phyloP scores from a whole-genome alignment of 169 alveolate species.

The Plasmodium chabaudi region DNA sequence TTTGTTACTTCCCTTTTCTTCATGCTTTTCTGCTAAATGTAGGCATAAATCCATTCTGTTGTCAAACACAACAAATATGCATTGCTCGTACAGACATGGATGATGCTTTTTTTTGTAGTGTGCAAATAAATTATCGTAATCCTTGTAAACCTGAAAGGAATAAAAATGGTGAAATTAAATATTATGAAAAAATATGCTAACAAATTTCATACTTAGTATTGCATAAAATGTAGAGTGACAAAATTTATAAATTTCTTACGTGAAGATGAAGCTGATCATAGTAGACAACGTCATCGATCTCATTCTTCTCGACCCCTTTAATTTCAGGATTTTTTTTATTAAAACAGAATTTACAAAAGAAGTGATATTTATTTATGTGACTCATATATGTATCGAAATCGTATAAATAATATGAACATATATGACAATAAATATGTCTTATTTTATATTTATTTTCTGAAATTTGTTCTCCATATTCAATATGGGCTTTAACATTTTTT shows the following conservation, averaged over 20 bases:
- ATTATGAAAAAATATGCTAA: not conserved
- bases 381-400: constrained; percentile 68
- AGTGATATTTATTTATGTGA: constrained; percentile 71
- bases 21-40: constrained; percentile 79
- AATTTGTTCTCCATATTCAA: constrained; percentile 68
- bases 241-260: constrained; percentile 14
- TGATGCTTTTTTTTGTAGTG: constrained; percentile 79
- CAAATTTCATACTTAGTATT: not conserved
- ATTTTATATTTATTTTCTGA: constrained; percentile 50
- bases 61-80: constrained; percentile 82
- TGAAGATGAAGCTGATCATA: constrained; percentile 65
- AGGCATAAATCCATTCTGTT: constrained; percentile 78
- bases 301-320: constrained; percentile 23
- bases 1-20: constrained; percentile 56
- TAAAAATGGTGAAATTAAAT: not conserved
- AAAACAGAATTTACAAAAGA: constrained; percentile 73
- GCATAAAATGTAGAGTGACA: not conserved
- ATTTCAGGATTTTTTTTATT: constrained; percentile 28
- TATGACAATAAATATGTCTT: constrained; percentile 75
- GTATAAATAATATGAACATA: constrained; percentile 58
- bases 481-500: constrained; percentile 41
- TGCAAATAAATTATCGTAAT: constrained; percentile 73
- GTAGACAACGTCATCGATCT: constrained; percentile 39
- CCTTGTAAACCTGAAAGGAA: constrained; percentile 75
- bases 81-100: constrained; percentile 82